Percentiles rank a stretch among this genome's conserved stretches.
These are phyloP conservation scores for Westerdykella ornata DNA, from an alignment of 2,329 filamentous ascomycete species.

Conservation along the genomic window DNA sequence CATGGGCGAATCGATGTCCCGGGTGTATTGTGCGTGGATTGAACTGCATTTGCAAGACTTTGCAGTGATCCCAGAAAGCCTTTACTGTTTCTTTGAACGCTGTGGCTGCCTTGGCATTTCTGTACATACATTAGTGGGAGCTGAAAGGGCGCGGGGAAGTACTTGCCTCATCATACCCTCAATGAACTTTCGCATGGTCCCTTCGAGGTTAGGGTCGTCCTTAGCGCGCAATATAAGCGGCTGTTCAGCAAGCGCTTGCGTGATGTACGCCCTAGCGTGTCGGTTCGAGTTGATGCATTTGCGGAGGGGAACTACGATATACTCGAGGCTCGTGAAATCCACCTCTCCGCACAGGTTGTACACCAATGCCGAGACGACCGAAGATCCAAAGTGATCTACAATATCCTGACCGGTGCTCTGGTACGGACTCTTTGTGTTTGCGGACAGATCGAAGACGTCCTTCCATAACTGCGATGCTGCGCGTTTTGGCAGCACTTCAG, in stretches of 20 bases:
- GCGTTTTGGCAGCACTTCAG: slow-evolving; percentile 68
- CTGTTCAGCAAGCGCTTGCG: slow-evolving; percentile 23
- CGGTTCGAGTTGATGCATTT: slow-evolving; percentile 28
- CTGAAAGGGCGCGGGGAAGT: not conserved
- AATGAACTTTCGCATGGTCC: slow-evolving; percentile 29
- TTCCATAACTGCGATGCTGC: slow-evolving; percentile 68
- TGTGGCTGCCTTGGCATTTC: slow-evolving; percentile 27
- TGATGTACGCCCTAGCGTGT: slow-evolving; percentile 28
- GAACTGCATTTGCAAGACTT: slow-evolving; percentile 33
- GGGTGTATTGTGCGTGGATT: slow-evolving; percentile 24
- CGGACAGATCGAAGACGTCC: slow-evolving; percentile 31
- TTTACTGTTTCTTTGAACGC: slow-evolving; percentile 34
- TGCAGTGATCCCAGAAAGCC: slow-evolving; percentile 33
- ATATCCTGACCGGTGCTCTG: slow-evolving; percentile 31
- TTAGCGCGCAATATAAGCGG: slow-evolving; percentile 26
- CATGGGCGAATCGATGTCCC: slow-evolving; percentile 20
- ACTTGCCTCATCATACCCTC: slow-evolving; percentile 30
- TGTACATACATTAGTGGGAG: slow-evolving; percentile 22
- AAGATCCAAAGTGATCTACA: slow-evolving; percentile 28
- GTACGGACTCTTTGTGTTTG: slow-evolving; percentile 21
- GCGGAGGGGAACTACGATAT: slow-evolving; percentile 28
- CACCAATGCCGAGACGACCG: slow-evolving; percentile 26
- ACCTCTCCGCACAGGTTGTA: slow-evolving; percentile 34
- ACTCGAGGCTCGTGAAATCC: slow-evolving; percentile 29
- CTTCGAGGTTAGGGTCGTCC: slow-evolving; percentile 23